A percentile compares a stretch with the other conserved stretches of the same genome.
These are phyloP conservation scores for Haematococcus sp. DNA, from an alignment of 139 green algal species.

Conservation along the genomic window DNA sequence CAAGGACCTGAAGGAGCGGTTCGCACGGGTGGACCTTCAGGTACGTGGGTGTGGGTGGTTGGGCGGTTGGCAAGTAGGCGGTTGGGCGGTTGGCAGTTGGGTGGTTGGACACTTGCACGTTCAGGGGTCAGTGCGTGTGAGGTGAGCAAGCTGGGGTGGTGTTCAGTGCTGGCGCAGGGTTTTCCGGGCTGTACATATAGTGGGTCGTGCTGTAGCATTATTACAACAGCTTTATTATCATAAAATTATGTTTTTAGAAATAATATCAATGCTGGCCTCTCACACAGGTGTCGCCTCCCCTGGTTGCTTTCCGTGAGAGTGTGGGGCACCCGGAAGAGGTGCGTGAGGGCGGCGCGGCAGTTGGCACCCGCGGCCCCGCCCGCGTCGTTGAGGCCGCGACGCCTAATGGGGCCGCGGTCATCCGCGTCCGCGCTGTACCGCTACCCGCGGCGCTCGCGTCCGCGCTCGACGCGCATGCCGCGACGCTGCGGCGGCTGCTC, in stretches of 20 bases:
- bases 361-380: background rate
- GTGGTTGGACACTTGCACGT: too few relatives aligned
- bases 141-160: too few relatives aligned
- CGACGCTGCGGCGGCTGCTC: slow-evolving; percentile 1
- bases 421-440: slow-evolving; percentile 72
- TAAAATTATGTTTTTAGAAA: too few relatives aligned
- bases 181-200: too few relatives aligned
- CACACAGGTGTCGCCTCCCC: slow-evolving; percentile 79
- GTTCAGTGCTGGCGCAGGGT: too few relatives aligned
- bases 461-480: background rate
- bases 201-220: too few relatives aligned
- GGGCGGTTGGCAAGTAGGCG: background rate
- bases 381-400: slow-evolving; percentile 75
- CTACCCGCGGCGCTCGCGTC: slow-evolving; percentile 39
- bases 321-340: slow-evolving; percentile 51
- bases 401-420: slow-evolving; percentile 56
- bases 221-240: too few relatives aligned
- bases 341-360: slow-evolving; percentile 1
- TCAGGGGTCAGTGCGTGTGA: too few relatives aligned
- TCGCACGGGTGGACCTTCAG: slow-evolving; percentile 82
- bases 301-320: slow-evolving; percentile 91
- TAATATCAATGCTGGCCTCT: too few relatives aligned
- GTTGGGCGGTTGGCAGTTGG: too few relatives aligned
- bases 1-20: slow-evolving; percentile 91
- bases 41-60: slow-evolving; percentile 34